Conservation (phyloP, 768 basidiomycete species). For the Termitomyces sp. region DNA sequence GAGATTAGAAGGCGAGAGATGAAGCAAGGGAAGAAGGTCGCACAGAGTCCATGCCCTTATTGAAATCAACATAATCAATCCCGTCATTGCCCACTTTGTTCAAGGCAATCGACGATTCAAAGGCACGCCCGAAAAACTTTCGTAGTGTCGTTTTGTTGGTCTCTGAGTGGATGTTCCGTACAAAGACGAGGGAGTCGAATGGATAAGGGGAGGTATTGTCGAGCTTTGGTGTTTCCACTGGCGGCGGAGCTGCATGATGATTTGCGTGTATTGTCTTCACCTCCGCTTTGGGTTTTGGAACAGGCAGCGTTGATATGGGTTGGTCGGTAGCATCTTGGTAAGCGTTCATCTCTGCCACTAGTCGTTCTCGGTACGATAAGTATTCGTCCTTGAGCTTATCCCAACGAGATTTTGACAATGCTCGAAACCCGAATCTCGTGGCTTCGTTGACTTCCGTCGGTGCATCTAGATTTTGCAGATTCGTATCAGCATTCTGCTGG, state of each 20-base stretch:
- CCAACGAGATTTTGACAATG: constrained; percentile 58
- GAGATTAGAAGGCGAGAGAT: neutral
- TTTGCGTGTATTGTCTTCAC: neutral
- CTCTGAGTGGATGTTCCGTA: constrained; percentile 64
- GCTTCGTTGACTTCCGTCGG: constrained; percentile 34
- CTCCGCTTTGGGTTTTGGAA: neutral
- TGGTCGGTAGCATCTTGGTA: constrained; percentile 20
- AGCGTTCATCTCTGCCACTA: constrained; percentile 46
- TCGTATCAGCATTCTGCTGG: neutral
- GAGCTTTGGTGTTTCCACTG: constrained; percentile 7
- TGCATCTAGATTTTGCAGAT: neutral
- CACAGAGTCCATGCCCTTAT: constrained; percentile 73
- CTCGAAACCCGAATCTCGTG: constrained; percentile 54
- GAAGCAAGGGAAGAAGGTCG: constrained; percentile 15
- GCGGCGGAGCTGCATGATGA: constrained; percentile 1
- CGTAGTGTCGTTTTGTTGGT: constrained; percentile 83
- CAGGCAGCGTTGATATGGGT: neutral
- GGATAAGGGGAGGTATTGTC: constrained; percentile 47
- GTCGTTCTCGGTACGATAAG: constrained; percentile 50
- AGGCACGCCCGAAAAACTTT: constrained; percentile 46
- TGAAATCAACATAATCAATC: constrained; percentile 79
- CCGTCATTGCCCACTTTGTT: constrained; percentile 23
- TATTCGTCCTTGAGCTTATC: constrained; percentile 66
- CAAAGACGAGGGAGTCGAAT: constrained; percentile 62
- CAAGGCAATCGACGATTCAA: constrained; percentile 15